These are phyloP conservation scores for Eucalyptus cloeziana DNA, from an alignment of 345 rosid genomes.

Conservation along the genomic window DNA sequence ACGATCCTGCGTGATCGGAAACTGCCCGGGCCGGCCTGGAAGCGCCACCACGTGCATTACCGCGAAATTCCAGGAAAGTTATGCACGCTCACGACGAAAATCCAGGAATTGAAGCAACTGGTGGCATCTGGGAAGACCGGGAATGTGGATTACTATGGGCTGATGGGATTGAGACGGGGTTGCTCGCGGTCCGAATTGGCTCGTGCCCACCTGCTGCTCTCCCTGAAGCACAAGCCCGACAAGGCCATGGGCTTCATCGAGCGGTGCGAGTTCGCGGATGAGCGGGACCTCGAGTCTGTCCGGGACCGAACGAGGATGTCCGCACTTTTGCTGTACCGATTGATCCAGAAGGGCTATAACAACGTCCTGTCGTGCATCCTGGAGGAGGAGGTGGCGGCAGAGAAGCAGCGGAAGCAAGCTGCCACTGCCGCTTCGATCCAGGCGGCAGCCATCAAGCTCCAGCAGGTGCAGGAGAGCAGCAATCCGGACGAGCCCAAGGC, in stretches of 20 bases:
- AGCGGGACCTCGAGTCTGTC: constrained; percentile 55
- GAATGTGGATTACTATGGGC: constrained; percentile 69
- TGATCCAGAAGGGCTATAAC: constrained; percentile 75
- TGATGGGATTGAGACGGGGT: constrained; percentile 80
- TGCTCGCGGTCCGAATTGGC: constrained; percentile 86
- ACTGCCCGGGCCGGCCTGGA: constrained; percentile 97
- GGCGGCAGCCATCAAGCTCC: constrained; percentile 34
- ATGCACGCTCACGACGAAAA: constrained; percentile 51
- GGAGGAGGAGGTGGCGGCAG: constrained; percentile 62
- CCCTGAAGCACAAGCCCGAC: constrained; percentile 78
- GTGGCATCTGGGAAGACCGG: constrained; percentile 75
- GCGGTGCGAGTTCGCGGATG: constrained; percentile 66
- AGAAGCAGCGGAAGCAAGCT: constrained; percentile 39
- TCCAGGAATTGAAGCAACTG: constrained; percentile 52
- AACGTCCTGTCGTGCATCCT: constrained; percentile 40
- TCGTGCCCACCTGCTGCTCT: constrained; percentile 69
- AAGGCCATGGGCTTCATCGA: constrained; percentile 61
- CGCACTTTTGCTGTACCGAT: constrained; percentile 66
- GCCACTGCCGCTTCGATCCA: constrained; percentile 26
- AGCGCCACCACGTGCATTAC: constrained; percentile 72
- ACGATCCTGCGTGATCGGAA: constrained; percentile 75
- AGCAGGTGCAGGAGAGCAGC: constrained; percentile 10
- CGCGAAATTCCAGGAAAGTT: constrained; percentile 80
- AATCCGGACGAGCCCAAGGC: background rate
- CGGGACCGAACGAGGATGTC: constrained; percentile 76